Evolutionary conservation across 148 eudicot species (phyloP).

Genomic region (Rhododendron vialii): DNA sequence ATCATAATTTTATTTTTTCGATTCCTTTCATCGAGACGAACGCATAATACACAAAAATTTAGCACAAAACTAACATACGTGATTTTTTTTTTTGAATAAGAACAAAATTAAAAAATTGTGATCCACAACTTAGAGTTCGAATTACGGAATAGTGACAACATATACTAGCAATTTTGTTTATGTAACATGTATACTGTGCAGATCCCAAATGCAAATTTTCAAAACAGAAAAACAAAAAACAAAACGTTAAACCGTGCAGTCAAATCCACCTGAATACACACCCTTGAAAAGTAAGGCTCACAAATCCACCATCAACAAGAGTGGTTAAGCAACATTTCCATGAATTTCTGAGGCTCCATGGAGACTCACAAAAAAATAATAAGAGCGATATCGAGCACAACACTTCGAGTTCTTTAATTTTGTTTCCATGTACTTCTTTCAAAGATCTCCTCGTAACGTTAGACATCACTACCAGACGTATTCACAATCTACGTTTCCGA

Average conservation of each 20-base stretch:
- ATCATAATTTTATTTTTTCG: too few species aligned
- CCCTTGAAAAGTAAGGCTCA: background rate
- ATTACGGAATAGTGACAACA: too few species aligned
- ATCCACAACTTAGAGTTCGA: too few species aligned
- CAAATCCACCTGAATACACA: background rate
- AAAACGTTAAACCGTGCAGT: background rate
- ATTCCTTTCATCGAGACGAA: too few species aligned
- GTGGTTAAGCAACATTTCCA: background rate
- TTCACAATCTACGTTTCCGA: background rate
- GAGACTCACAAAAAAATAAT: background rate
- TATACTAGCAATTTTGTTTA: too few species aligned
- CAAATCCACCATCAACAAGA: background rate
- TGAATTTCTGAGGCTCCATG: background rate
- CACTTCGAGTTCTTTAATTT: background rate
- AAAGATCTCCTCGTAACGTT: background rate
- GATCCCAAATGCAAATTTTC: background rate
- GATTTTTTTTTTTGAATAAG: too few species aligned
- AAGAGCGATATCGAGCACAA: background rate
- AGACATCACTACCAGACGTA: background rate
- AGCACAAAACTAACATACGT: too few species aligned
- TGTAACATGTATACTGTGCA: background rate
- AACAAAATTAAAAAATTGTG: too few species aligned
- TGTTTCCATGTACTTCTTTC: background rate
- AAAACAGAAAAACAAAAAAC: background rate
- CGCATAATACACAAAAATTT: too few species aligned